phyloP scores from a whole-genome alignment of 2,329 filamentous ascomycete genomes.

The Penicillium sp. region DNA sequence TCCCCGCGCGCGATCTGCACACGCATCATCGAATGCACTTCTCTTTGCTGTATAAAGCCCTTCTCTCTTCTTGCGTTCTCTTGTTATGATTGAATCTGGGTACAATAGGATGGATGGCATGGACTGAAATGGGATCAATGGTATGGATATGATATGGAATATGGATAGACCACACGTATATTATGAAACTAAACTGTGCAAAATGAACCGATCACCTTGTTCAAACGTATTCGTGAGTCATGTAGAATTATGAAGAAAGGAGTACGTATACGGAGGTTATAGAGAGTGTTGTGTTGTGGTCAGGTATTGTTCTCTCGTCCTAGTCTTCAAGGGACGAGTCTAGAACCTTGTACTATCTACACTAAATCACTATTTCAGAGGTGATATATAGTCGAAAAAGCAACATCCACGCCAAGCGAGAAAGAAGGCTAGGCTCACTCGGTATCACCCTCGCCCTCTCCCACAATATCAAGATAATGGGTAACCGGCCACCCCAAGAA shows the following conservation, averaged over 20 bases:
- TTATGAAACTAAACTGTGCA: neutral
- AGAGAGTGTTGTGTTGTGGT: too few species aligned
- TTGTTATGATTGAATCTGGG: constrained; percentile 7
- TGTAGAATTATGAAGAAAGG: too few species aligned
- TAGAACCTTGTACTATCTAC: neutral
- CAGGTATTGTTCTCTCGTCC: too few species aligned
- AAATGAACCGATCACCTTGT: too few species aligned
- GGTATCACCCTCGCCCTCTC: too few species aligned
- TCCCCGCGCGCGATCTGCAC: constrained; percentile 1
- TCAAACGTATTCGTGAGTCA: too few species aligned
- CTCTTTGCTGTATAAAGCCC: constrained; percentile 18
- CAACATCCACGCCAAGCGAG: too few species aligned
- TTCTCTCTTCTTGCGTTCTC: neutral
- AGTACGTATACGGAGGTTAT: too few species aligned
- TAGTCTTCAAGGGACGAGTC: too few species aligned
- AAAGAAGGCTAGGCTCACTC: too few species aligned
- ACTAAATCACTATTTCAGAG: neutral
- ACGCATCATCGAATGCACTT: constrained; percentile 7
- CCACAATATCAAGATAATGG: constrained; percentile 22
- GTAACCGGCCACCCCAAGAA: constrained; percentile 51
- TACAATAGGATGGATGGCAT: neutral
- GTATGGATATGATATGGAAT: constrained; percentile 6
- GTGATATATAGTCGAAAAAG: too few species aligned
- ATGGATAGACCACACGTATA: neutral
- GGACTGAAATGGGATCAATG: neutral